phyloP scores from a whole-genome alignment of 73 alveolate species.

The Blepharisma japonicum region DNA sequence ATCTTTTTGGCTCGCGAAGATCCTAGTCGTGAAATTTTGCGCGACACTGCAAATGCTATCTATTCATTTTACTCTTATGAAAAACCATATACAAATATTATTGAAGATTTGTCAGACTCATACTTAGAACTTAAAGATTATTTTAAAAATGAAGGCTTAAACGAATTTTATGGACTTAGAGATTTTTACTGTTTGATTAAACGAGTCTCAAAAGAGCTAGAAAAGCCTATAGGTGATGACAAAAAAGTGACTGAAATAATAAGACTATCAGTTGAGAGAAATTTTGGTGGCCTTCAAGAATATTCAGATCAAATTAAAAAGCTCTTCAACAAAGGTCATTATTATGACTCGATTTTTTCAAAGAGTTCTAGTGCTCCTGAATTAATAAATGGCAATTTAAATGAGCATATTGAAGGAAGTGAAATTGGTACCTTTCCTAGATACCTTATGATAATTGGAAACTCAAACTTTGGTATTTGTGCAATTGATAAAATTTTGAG shows the following conservation, averaged over 20 bases:
- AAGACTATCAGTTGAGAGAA: not conserved
- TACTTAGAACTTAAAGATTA: conserved; percentile 40
- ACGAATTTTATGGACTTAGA: conserved; percentile 61
- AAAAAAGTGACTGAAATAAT: not conserved
- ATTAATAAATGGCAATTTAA: not conserved
- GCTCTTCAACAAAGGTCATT: not conserved
- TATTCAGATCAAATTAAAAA: not conserved
- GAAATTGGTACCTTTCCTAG: not conserved
- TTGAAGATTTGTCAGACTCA: conserved; percentile 37
- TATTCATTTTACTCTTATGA: conserved; percentile 33
- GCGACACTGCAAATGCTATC: conserved; percentile 44
- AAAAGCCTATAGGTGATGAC: not conserved
- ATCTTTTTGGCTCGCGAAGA: conserved; percentile 46
- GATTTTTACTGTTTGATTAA: conserved; percentile 59
- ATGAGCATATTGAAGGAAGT: not conserved
- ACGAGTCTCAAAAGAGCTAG: conserved; percentile 37
- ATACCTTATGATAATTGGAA: not conserved
- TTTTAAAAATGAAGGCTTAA: conserved; percentile 20
- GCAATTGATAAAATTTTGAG: too few species aligned
- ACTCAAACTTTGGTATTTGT: too few species aligned
- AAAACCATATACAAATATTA: conserved; percentile 16
- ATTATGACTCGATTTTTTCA: too few species aligned
- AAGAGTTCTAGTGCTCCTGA: not conserved
- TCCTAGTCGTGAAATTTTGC: conserved; percentile 52
- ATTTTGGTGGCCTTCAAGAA: not conserved